phyloP scores from a whole-genome alignment of 1,139 yeast genomes.

The Candida neerlandica region DNA sequence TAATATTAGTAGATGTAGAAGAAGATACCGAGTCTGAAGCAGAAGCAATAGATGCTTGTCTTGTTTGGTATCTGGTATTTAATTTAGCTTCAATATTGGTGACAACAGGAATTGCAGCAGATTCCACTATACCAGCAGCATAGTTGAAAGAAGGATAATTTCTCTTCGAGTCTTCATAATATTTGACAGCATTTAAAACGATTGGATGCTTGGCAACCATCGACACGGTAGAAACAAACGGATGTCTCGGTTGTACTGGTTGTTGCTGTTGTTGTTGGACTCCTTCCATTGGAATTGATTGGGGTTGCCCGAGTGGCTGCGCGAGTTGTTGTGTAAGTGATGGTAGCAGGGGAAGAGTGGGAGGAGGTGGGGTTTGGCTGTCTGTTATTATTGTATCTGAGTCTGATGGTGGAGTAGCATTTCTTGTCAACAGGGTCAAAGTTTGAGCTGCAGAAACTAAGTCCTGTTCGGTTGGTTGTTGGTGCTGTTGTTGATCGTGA shows the following conservation, averaged over 20 bases:
- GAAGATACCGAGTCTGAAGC: slow-evolving; percentile 4
- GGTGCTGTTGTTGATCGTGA: not conserved
- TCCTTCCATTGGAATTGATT: slow-evolving; percentile 6
- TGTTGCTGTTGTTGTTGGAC: slow-evolving; percentile 1
- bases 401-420: slow-evolving; percentile 20
- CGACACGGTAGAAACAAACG: slow-evolving; percentile 47
- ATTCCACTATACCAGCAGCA: slow-evolving; percentile 68
- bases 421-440: slow-evolving; percentile 36
- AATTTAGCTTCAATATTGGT: slow-evolving; percentile 50
- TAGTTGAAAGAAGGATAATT: slow-evolving; percentile 61
- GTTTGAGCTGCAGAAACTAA: slow-evolving; percentile 47
- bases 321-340: not conserved
- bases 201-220: slow-evolving; percentile 50
- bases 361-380: slow-evolving; percentile 13
- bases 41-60: slow-evolving; percentile 14
- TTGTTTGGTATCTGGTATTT: slow-evolving; percentile 40
- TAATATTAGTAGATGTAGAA: slow-evolving; percentile 8
- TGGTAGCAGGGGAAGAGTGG: slow-evolving; percentile 6
- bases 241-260: slow-evolving; percentile 29
- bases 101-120: slow-evolving; percentile 62
- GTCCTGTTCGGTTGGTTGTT: slow-evolving; percentile 24
- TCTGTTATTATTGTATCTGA: slow-evolving; percentile 11
- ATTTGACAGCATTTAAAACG: slow-evolving; percentile 60
- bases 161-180: slow-evolving; percentile 57
- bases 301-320: not conserved